Percentiles rank a stretch among this genome's conserved stretches.
Evolutionary conservation across 768 basidiomycete genomes (phyloP).

Genomic region (Phanerodontia chrysosporium): DNA sequence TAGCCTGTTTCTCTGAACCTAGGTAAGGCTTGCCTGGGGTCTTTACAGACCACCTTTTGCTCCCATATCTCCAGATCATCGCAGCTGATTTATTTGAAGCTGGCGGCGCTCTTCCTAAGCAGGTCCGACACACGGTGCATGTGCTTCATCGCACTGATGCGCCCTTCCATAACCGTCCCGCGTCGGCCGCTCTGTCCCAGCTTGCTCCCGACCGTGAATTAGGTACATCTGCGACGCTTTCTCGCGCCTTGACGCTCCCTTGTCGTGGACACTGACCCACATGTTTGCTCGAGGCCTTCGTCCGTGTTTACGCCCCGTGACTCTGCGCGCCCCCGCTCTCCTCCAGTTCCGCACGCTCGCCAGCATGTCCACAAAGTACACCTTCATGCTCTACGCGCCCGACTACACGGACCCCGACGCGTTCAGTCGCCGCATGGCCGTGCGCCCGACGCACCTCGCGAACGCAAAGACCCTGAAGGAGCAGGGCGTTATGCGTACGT

Average conservation of each 20-base stretch:
- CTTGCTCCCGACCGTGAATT: no score
- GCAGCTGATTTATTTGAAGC: no score
- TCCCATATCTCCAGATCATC: no score
- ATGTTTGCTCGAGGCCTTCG: background rate
- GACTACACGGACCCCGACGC: conserved; percentile 59
- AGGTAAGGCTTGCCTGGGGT: no score
- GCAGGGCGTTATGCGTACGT: conserved; percentile 50
- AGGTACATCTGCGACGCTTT: no score
- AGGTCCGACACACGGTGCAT: no score
- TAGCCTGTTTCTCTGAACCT: no score
- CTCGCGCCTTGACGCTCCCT: background rate
- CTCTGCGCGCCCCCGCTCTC: background rate
- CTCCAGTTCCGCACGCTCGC: background rate
- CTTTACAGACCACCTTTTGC: no score
- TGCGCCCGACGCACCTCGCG: conserved; percentile 50
- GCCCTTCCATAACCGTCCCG: background rate
- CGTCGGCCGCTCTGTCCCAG: background rate
- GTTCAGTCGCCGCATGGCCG: conserved; percentile 50
- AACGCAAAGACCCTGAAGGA: conserved; percentile 37
- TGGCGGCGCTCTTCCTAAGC: no score
- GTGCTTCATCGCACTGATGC: background rate
- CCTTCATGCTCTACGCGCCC: conserved; percentile 62
- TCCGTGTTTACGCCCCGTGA: background rate
- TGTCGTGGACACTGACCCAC: background rate
- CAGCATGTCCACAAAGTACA: conserved; percentile 12